Evolutionary conservation across 1,139 yeast species (phyloP), one percentile per base, ranked within the genome.

Genomic region (Debaryomyces robertsiae): DNA sequence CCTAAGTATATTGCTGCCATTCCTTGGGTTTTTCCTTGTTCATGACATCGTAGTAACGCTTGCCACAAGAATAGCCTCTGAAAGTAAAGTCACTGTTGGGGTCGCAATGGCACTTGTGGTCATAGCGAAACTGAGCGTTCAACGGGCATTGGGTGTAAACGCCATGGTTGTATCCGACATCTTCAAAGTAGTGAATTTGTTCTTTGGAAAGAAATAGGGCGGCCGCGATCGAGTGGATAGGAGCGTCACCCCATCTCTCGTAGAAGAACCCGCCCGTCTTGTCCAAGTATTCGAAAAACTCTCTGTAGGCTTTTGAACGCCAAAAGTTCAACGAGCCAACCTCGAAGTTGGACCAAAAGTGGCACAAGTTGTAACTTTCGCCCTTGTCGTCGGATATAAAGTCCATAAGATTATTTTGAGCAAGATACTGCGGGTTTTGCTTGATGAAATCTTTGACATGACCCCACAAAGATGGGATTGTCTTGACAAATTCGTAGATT

Each of bases 211-310:
- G 63, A 59, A 89, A 75, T 43, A 85, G 69, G 0, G 95, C 73
- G 1, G 89, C 94, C 1, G 93, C 91, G 48, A 89, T 78, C 3
- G 95, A 82, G 64, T 89, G 96, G 17, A 89, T 80, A 4, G 96
- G 96, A 0, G 96, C 96, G 63, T 90, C 96, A 24, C 96, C 96
- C 97, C 97, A 90, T 59, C 96, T 74, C 61, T 90, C 96, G 61
- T 90, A 90, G 67, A 86, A 90, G 67, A 90, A 90, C 3, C 95
- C 95, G 29, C 96, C 96, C 1, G 83, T 73, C 45, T 70, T 57
- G 60, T 90, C 97, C 52, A 90, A 72, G 50, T 74, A 65, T 14
- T 86, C 79, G 54, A 90, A 90, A 63, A 81, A 90, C 32, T 73
- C 75, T 11, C 71, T 61, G 61, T 90, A 90, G 2, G 82, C 81